Conservation (phyloP, 305 asterid species). For the Fraxinus paxiana region DNA sequence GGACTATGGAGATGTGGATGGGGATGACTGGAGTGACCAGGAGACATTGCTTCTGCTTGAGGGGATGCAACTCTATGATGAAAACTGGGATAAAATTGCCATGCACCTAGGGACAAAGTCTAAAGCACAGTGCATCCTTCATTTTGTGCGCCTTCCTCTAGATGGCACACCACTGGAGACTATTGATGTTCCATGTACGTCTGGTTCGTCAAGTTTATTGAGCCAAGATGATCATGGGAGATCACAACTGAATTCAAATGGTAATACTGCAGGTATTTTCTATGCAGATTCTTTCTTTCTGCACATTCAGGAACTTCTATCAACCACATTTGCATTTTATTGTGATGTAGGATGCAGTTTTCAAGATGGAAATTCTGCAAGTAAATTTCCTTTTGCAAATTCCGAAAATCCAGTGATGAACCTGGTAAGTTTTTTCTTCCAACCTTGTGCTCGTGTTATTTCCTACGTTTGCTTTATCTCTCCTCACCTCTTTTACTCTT, state of each 20-base stretch:
- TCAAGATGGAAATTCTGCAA: slow-evolving; percentile 46
- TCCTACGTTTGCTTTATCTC: not conserved
- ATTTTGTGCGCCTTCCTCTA: slow-evolving; percentile 82
- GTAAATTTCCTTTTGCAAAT: slow-evolving; percentile 62
- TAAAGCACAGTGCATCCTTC: slow-evolving; percentile 91
- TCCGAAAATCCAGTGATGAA: slow-evolving; percentile 87
- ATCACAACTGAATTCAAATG: slow-evolving; percentile 51
- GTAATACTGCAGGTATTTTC: slow-evolving; percentile 43
- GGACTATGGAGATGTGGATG: slow-evolving; percentile 67
- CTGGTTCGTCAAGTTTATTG: slow-evolving; percentile 39
- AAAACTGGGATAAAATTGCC: slow-evolving; percentile 89
- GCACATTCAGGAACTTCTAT: slow-evolving; percentile 9
- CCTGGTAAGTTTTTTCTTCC: slow-evolving; percentile 48
- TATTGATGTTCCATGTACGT: slow-evolving; percentile 68
- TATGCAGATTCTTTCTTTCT: slow-evolving; percentile 10
- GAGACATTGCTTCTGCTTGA: slow-evolving; percentile 85
- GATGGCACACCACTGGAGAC: slow-evolving; percentile 58
- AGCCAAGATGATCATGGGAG: slow-evolving; percentile 40
- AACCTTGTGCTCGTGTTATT: slow-evolving; percentile 2
- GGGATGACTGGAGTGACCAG: slow-evolving; percentile 89
- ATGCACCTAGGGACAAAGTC: slow-evolving; percentile 93
- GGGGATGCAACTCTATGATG: slow-evolving; percentile 76
- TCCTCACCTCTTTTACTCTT: not conserved
- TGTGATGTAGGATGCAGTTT: slow-evolving; percentile 49
- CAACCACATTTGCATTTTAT: slow-evolving; percentile 23